Evolutionary conservation across 495 filamentous ascomycete genomes (phyloP).

Genomic region (Daldinia caldariorum): DNA sequence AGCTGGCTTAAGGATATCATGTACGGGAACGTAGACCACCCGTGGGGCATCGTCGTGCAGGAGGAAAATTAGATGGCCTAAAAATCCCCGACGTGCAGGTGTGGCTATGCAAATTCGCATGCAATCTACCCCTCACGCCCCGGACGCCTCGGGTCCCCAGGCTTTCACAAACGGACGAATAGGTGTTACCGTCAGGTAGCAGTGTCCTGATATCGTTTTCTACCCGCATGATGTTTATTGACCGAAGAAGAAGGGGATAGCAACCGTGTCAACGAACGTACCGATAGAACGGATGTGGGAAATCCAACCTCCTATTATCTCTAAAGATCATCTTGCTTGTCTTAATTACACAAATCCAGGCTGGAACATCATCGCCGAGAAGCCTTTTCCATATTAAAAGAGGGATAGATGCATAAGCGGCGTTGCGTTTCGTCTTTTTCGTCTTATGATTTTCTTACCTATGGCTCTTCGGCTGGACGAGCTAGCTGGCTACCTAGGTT

Average conservation of each 20-base stretch:
- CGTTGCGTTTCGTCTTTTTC: slow-evolving; percentile 9
- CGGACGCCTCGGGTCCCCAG: not conserved
- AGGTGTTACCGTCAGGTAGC: not conserved
- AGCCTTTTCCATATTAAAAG: not conserved
- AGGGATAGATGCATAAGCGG: not conserved
- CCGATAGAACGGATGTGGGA: not conserved
- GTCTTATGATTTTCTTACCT: not conserved
- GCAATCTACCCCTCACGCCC: not conserved
- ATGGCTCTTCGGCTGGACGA: not conserved
- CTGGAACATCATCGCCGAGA: not conserved
- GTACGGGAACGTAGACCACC: slow-evolving; percentile 82
- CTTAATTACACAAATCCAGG: slow-evolving; percentile 4
- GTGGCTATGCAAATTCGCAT: slow-evolving; percentile 2
- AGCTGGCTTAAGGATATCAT: slow-evolving; percentile 83
- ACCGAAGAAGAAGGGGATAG: not conserved
- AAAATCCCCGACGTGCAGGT: slow-evolving; percentile 14
- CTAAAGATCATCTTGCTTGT: not conserved
- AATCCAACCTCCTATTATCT: not conserved
- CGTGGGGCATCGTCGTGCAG: slow-evolving; percentile 81
- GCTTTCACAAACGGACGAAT: not conserved
- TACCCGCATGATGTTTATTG: slow-evolving; percentile 9
- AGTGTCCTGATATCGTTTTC: not conserved
- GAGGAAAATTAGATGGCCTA: slow-evolving; percentile 54
- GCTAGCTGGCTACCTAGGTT: not conserved
- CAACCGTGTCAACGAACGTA: not conserved